Percentiles rank a stretch among this genome's conserved stretches.
Conservation (phyloP, 1,284 basidiomycete species). For the Moniliella sp. region DNA sequence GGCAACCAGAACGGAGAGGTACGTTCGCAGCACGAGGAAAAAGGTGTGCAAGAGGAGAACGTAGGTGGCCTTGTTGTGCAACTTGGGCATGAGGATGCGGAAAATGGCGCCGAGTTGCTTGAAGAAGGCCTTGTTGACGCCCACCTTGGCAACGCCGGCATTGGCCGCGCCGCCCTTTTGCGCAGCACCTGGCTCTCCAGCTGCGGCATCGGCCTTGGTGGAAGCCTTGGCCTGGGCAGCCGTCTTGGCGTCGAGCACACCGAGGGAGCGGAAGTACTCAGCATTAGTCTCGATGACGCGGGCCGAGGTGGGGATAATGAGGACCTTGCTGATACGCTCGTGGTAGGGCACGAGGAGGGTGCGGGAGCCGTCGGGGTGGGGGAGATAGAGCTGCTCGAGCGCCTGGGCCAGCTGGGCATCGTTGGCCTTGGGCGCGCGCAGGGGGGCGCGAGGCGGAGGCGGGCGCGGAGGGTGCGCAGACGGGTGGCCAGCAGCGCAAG, state of each 20-base stretch:
- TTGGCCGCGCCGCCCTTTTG: constrained; percentile 18
- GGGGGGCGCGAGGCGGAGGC: too few species aligned
- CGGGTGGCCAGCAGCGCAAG: too few species aligned
- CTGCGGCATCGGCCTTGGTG: constrained; percentile 5
- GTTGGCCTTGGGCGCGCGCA: neutral
- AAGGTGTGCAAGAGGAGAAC: constrained; percentile 59
- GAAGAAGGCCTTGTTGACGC: constrained; percentile 56
- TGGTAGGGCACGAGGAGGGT: constrained; percentile 24
- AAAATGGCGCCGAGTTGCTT: constrained; percentile 38
- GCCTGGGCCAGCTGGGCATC: constrained; percentile 9
- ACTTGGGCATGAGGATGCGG: constrained; percentile 22
- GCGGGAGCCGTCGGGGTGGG: constrained; percentile 14
- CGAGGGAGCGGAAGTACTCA: constrained; percentile 29
- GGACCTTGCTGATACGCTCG: constrained; percentile 27
- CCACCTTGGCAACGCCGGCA: constrained; percentile 28
- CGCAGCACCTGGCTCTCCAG: constrained; percentile 6
- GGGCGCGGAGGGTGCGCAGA: too few species aligned
- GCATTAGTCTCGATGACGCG: too few species aligned
- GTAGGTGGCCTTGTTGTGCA: constrained; percentile 46
- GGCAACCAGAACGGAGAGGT: constrained; percentile 67
- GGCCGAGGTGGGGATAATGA: constrained; percentile 29
- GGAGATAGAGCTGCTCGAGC: constrained; percentile 22
- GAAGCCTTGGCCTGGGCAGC: constrained; percentile 5
- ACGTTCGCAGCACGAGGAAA: constrained; percentile 67
- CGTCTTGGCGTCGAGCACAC: constrained; percentile 11